Evolutionary conservation across 176 grass and related monocot genomes (phyloP), one percentile per base, ranked within the genome.

Genomic region (Neostapfia colusana): DNA sequence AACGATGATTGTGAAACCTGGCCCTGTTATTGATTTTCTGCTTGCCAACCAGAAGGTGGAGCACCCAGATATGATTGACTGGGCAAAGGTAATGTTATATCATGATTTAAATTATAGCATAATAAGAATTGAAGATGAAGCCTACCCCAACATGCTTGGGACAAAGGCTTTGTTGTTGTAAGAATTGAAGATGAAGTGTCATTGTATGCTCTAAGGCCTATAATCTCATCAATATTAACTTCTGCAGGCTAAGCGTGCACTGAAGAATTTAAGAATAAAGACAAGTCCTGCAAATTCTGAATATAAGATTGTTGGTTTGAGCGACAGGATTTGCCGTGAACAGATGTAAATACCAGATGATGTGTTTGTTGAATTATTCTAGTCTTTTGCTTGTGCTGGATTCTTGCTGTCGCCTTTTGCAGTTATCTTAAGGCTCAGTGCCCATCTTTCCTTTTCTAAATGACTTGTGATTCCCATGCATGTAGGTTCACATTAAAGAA

Each of bases 1-100:
- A 4, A 98, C 95, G 1, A 98, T 98, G 95, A 98, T 98, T 34
- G 91, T 98, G 26, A 93, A 79, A 77, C 95, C 91, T 24, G 95
- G 95, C 23, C 86, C 89, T 1, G 95, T 98, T 26, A 31, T 98
- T 35, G 89, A 98, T 51, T 98, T 98, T 71, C 73, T 98, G 37
- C 23, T 98, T n/a, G 72, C 71, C 8, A 98, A 94, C 51, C 91
- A 94, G 73, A 98, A 90, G 40, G 82, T 84, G 37, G 66, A 54
- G 9, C 55, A 93, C 71, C 95, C 91, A 18, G 49, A 74, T 25
- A 58, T 76, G 40, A 72, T 98, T 58, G 95, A 98, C 48, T 97
- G 95, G 91, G 17, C 56, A 3, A 98, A 94, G 77, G 95, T 88
- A 73, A 59, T n/a, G 9, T 21, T 34, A 40, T 60, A 15, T 20